These are phyloP conservation scores for Arabidopsis arenosa DNA, from an alignment of 345 rosid genomes.

Conservation along the genomic window DNA sequence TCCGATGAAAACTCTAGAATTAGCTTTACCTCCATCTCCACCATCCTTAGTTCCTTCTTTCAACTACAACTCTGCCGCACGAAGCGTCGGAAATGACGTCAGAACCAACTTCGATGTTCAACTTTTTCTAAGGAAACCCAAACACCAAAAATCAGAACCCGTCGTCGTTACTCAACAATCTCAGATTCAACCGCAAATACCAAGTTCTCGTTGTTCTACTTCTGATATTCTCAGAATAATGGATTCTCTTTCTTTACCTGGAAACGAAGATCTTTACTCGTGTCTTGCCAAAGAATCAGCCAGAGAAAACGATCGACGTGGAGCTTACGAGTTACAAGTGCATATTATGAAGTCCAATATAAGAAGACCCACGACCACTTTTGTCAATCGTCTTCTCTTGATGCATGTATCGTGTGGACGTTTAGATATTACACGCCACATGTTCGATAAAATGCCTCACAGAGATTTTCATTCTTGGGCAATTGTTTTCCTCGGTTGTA, in stretches of 20 bases:
- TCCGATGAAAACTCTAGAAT: constrained; percentile 40
- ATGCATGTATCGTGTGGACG: constrained; percentile 60
- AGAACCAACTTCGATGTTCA: constrained; percentile 35
- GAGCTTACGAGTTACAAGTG: constrained; percentile 56
- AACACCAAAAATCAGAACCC: constrained; percentile 33
- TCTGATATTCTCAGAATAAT: constrained; percentile 58
- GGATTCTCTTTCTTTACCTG: constrained; percentile 57
- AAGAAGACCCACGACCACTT: constrained; percentile 43
- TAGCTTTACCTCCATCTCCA: constrained; percentile 40
- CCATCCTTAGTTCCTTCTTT: constrained; percentile 23
- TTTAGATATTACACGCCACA: constrained; percentile 50
- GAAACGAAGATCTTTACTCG: constrained; percentile 57
- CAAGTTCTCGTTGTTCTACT: constrained; percentile 32
- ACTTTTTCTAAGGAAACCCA: constrained; percentile 37
- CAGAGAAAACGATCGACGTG: constrained; percentile 42
- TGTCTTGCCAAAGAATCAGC: constrained; percentile 68
- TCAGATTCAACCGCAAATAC: background rate
- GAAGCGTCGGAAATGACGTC: constrained; percentile 2
- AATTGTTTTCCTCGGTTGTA: constrained; percentile 52
- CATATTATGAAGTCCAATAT: constrained; percentile 48
- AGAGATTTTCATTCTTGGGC: constrained; percentile 69
- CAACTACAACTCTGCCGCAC: constrained; percentile 17
- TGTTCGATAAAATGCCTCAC: constrained; percentile 70
- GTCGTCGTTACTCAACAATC: constrained; percentile 3
- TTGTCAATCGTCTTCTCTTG: constrained; percentile 56